A percentile compares a stretch with the other conserved stretches of the same genome.
phyloP scores from a whole-genome alignment of 2,329 filamentous ascomycete genomes.

The Hortaea sp. region DNA sequence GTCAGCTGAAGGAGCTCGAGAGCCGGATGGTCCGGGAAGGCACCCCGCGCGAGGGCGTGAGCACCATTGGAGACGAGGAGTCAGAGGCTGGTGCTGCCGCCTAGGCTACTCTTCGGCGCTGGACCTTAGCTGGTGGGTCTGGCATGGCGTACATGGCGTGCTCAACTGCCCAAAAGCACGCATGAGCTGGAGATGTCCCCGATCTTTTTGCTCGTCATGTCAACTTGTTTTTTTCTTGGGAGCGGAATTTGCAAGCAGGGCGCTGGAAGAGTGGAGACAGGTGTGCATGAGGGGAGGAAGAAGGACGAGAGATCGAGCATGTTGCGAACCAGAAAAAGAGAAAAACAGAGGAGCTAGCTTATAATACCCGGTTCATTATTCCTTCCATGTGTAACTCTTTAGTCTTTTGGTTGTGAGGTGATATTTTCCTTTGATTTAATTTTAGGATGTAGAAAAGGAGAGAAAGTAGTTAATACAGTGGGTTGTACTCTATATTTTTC shows the following conservation, averaged over 20 bases:
- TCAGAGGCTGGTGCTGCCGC: constrained; percentile 16
- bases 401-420: neutral
- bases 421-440: too few relatives aligned
- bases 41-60: constrained; percentile 9
- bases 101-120: constrained; percentile 26
- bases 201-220: too few relatives aligned
- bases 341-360: neutral
- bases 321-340: neutral
- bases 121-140: neutral
- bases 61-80: constrained; percentile 9
- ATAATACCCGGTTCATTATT: neutral
- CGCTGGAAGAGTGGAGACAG: too few relatives aligned
- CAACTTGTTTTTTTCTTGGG: too few relatives aligned
- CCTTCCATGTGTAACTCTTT: neutral
- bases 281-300: neutral
- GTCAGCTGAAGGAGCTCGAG: constrained; percentile 97
- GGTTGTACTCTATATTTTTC: too few relatives aligned
- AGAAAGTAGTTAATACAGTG: too few relatives aligned
- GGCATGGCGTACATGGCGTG: too few relatives aligned
- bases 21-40: constrained; percentile 75
- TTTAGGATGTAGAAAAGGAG: too few relatives aligned
- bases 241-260: too few relatives aligned
- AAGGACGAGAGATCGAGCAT: neutral
- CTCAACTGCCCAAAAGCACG: too few relatives aligned
- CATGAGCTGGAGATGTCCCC: too few relatives aligned